These are phyloP conservation scores for Trametes cinnabarina DNA, from an alignment of 768 basidiomycete genomes.

Conservation along the genomic window DNA sequence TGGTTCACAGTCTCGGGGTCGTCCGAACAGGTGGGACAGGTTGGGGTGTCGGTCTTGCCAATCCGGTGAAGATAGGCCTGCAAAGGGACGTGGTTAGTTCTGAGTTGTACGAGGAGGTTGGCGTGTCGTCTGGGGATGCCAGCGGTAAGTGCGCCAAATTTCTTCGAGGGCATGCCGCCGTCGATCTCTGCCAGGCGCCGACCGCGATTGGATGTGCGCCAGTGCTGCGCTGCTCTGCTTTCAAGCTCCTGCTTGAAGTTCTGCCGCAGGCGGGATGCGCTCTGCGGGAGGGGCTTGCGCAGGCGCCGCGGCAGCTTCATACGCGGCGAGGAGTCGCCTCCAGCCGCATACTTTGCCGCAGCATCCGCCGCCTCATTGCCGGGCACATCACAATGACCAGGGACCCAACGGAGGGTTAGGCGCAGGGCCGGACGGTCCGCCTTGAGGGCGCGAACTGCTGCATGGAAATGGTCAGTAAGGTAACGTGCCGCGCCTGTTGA, in stretches of 20 bases:
- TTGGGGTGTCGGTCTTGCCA: not conserved
- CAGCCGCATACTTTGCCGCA: conserved; percentile 16
- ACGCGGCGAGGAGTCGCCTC: not conserved
- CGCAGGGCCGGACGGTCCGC: not conserved
- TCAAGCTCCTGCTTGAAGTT: not conserved
- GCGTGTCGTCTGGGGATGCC: conserved; percentile 1
- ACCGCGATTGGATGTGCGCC: not conserved
- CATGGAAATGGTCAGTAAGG: conserved; percentile 8
- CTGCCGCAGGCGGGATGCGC: conserved; percentile 2
- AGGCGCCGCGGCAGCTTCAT: not conserved
- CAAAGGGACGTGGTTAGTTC: conserved; percentile 33
- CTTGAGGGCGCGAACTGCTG: not conserved
- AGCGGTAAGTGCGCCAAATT: not conserved
- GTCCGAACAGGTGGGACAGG: conserved; percentile 14
- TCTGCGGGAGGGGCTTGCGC: conserved; percentile 10
- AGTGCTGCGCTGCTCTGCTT: not conserved
- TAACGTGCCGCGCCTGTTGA: not conserved
- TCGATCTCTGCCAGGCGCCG: not conserved
- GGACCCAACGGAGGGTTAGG: conserved; percentile 14
- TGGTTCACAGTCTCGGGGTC: conserved; percentile 19
- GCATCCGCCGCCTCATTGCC: conserved; percentile 18
- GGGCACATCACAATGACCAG: conserved; percentile 8
- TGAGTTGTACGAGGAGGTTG: conserved; percentile 30
- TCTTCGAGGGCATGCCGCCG: not conserved
- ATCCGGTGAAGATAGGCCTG: conserved; percentile 27